Base-by-base conservation (phyloP, 2,329 filamentous ascomycete species). In the Neonectria neomacrospora region DNA sequence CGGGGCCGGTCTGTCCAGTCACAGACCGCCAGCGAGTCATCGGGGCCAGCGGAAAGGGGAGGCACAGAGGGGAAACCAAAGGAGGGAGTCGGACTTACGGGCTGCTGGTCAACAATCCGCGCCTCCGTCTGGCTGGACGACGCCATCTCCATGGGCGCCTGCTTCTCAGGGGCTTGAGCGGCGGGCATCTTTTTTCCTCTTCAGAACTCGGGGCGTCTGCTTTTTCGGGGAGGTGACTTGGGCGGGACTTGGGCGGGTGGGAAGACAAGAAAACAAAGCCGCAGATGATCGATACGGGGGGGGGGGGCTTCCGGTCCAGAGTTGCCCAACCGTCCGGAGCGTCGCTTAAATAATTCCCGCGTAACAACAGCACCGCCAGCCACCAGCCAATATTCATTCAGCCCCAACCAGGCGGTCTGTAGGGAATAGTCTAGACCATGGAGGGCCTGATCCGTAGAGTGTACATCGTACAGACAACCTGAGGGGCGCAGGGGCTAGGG, bases 101-200 rank as follows among this genome's bases (percentile, higher is more conserved):
- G 68, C 41, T 68, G 66, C 48, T 64, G 57, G 47, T 56, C 42
- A 16, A 67, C 53, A 28, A 70, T 61, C 8, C 39, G 48, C 14
- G 45, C 10, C 28, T 22, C 18, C 28, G 51, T 44, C 51, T 28
- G 26, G 16, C 11, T 16, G 26, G 52, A 9, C 23, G 48, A 22
- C 32, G 32, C 48, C 65, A 67, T 67, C 42, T 67, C 62, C 65
- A 67, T 67, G n/a, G 62, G 62, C 32, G 65, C 54, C n/a, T 58
- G 59, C 62, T 65, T 65, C 62, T 58, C n/a, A 32, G 65, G 65
- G 9, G 62, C 52, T 44, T 67, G 47, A 14, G 48, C 28, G 10
- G 65, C 54, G 4, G 63, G 55, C 63, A 66, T 66, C 30, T 42
- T 18, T 18, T 2, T 44, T 22, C 9, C 2, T 37, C 14, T 41